Conservation (phyloP, 169 alveolate genomes). For the Eimeria maxima region DNA sequence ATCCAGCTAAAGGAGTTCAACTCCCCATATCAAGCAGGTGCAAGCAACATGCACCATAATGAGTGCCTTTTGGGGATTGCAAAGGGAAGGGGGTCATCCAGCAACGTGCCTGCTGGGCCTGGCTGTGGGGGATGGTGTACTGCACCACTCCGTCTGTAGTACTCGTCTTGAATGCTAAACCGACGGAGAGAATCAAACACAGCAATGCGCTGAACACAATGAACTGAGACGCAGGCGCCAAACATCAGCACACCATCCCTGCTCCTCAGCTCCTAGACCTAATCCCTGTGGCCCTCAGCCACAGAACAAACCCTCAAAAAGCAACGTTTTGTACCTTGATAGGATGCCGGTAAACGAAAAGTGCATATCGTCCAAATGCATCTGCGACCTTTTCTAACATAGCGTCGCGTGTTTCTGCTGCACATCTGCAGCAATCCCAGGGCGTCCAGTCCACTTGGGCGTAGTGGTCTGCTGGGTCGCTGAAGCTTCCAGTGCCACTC, state of each 20-base stretch:
- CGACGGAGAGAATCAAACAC: constrained; percentile 71
- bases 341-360: constrained; percentile 76
- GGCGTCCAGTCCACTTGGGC: constrained; percentile 62
- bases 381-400: constrained; percentile 55
- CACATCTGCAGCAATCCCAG: constrained; percentile 77
- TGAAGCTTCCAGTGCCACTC: neutral
- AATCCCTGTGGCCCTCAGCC: neutral
- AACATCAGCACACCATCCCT: neutral
- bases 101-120: constrained; percentile 66
- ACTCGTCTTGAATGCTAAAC: constrained; percentile 37
- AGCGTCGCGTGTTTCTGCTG: constrained; percentile 66
- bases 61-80: neutral
- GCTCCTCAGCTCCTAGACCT: neutral
- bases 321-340: constrained; percentile 12
- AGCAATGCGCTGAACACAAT: constrained; percentile 56
- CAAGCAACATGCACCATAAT: neutral
- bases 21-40: neutral
- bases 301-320: neutral
- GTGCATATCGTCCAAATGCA: constrained; percentile 68
- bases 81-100: neutral
- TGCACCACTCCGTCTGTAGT: constrained; percentile 72
- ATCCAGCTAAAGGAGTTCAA: neutral
- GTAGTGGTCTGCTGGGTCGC: constrained; percentile 16
- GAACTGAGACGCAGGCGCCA: constrained; percentile 55
- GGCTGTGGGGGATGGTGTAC: constrained; percentile 76